Conservation (phyloP, 352 stramenopile species). For the Globisporangium carolinianum region DNA sequence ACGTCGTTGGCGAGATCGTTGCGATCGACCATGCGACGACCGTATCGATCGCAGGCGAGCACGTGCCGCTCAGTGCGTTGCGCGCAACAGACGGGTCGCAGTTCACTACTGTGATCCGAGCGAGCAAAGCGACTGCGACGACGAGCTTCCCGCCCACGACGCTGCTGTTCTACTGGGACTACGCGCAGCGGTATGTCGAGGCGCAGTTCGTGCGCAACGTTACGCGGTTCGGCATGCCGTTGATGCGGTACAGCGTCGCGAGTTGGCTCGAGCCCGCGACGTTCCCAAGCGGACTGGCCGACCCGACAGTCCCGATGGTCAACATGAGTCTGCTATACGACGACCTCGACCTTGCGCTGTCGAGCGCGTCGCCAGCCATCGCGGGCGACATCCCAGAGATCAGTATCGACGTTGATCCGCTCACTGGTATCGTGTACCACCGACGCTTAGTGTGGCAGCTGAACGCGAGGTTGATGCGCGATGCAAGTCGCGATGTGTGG, state of each 20-base stretch:
- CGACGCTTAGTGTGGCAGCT: constrained; percentile 50
- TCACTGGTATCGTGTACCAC: constrained; percentile 41
- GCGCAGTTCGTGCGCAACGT: constrained; percentile 32
- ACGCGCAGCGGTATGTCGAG: constrained; percentile 31
- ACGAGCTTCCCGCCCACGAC: constrained; percentile 29
- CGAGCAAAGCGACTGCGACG: constrained; percentile 9
- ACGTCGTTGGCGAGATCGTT: constrained; percentile 32
- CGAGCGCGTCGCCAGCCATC: background rate
- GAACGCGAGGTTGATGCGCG: constrained; percentile 13
- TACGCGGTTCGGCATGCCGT: constrained; percentile 38
- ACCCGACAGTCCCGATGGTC: constrained; percentile 8
- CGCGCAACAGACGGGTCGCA: constrained; percentile 48
- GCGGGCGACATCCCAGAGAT: constrained; percentile 1
- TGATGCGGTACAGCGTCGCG: constrained; percentile 38
- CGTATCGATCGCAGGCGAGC: constrained; percentile 23
- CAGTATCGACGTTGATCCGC: constrained; percentile 37
- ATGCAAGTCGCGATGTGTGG: constrained; percentile 22
- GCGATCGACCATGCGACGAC: constrained; percentile 23
- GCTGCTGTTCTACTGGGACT: constrained; percentile 51
- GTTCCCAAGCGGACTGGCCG: constrained; percentile 25
- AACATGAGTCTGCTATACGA: constrained; percentile 45
- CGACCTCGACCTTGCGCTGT: constrained; percentile 30
- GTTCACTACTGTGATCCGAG: constrained; percentile 40
- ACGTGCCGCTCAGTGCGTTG: constrained; percentile 16
- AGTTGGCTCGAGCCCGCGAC: constrained; percentile 30